Evolutionary conservation across 371 early-diverging fungal genomes (phyloP), one percentile per base, ranked within the genome.

Genomic region (Circinella minor): DNA sequence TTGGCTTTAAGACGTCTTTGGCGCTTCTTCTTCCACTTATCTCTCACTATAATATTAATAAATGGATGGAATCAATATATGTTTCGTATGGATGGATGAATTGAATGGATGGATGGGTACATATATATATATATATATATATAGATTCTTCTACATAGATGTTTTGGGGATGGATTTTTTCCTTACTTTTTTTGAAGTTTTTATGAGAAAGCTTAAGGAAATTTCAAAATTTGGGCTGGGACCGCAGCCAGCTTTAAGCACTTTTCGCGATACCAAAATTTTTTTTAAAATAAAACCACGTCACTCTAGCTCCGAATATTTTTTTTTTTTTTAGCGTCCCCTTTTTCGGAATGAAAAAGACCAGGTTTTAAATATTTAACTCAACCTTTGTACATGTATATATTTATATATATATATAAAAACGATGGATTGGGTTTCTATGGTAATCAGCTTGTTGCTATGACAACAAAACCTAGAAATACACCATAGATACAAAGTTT

Each of bases 1-100:
- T 78, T 78, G 72, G 73, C 71, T 71, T 78, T 78, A 70, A 78
- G 78, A 69, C 78, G 74, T 74, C 78, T 66, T 64, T 78, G 78
- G 65, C 78, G 72, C 66, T 78, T 78, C 75, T 78, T 78, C 61
- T 69, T 74, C 78, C 78, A 78, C 71, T 78, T 78, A 69, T 74
- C 78, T 74, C 78, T 74, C 78, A 78, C 78, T 78, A 73, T 38
- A 63, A 55, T 36, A 17, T 17, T 39, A 36, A 37, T 49, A 47
- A 66, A 63, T 69, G 66, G 63, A 74, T 67, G 70, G 70, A 36
- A 70, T 63, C 48, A 43, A 43, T 43, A 43, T 11, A 43, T 43
- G 43, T 43, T 43, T 43, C 6, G 9, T 6, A 72, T 73, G 69
- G 72, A 71, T 71, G 72, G 55, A 66, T 67, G 65, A 9, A 36